Evolutionary conservation across 495 filamentous ascomycete genomes (phyloP).

Genomic region (Neurospora sublineolata): DNA sequence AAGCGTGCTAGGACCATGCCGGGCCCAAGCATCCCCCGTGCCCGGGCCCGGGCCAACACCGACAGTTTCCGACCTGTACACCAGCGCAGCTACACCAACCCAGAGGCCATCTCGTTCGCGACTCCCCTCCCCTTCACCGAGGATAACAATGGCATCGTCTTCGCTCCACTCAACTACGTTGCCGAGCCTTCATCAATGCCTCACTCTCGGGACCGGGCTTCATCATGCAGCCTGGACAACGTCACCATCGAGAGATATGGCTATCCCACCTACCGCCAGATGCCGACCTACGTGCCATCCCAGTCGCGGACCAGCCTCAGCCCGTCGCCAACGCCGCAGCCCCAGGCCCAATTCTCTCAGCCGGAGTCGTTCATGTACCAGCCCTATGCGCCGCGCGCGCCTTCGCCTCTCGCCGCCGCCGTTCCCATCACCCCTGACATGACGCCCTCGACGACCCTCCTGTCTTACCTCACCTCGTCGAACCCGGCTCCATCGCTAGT

Average conservation of each 20-base stretch:
- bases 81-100: slow-evolving; percentile 57
- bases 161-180: slow-evolving; percentile 58
- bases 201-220: slow-evolving; percentile 47
- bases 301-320: slow-evolving; percentile 20
- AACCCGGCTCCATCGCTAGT: slow-evolving; percentile 76
- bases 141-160: slow-evolving; percentile 33
- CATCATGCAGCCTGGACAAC: slow-evolving; percentile 58
- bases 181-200: slow-evolving; percentile 29
- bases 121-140: slow-evolving; percentile 30
- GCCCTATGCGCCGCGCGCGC: slow-evolving; percentile 31
- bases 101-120: slow-evolving; percentile 44
- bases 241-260: slow-evolving; percentile 55
- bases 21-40: slow-evolving; percentile 5
- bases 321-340: slow-evolving; percentile 16
- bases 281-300: slow-evolving; percentile 53
- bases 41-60: slow-evolving; percentile 16
- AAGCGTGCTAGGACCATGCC: slow-evolving; percentile 32
- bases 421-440: slow-evolving; percentile 28
- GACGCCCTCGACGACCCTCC: slow-evolving; percentile 54
- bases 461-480: slow-evolving; percentile 63
- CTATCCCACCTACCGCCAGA: slow-evolving; percentile 71
- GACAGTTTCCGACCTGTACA: slow-evolving; percentile 36
- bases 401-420: slow-evolving; percentile 37
- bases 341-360: slow-evolving; percentile 24
- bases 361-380: slow-evolving; percentile 35